Conservation (phyloP, 2,329 filamentous ascomycete genomes). For the Cercospora citrullina region DNA sequence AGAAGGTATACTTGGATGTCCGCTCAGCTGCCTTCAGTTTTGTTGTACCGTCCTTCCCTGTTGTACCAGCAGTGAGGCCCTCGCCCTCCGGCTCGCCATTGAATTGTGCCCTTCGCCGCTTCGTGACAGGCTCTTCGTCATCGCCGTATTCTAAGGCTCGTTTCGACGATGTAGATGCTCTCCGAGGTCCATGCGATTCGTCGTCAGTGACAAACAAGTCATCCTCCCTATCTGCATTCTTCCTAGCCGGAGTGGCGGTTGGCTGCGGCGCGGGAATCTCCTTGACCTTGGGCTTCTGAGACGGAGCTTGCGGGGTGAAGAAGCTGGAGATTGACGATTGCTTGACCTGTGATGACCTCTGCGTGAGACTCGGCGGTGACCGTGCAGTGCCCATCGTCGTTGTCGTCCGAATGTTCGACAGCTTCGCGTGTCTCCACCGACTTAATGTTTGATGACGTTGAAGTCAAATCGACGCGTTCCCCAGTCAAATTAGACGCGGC, state of each 20-base stretch:
- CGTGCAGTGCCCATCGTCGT: constrained; percentile 10
- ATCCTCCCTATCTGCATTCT: background rate
- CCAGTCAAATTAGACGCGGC: background rate
- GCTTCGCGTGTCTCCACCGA: background rate
- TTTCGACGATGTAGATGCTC: constrained; percentile 23
- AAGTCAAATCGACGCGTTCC: constrained; percentile 1
- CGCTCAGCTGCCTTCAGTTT: constrained; percentile 46
- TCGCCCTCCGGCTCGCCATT: constrained; percentile 26
- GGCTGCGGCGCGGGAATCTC: constrained; percentile 16
- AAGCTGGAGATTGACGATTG: constrained; percentile 72
- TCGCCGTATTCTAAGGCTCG: constrained; percentile 23
- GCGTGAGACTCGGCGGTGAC: constrained; percentile 6
- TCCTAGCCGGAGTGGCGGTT: constrained; percentile 18
- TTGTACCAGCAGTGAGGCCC: background rate
- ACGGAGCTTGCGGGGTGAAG: constrained; percentile 37
- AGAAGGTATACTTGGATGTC: constrained; percentile 62
- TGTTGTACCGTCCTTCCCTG: constrained; percentile 23
- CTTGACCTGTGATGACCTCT: constrained; percentile 55
- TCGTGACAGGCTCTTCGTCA: constrained; percentile 20
- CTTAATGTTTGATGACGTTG: constrained; percentile 5
- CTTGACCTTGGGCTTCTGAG: constrained; percentile 26
- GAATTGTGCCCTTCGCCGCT: constrained; percentile 23
- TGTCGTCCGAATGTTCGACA: background rate
- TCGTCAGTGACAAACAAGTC: constrained; percentile 38
- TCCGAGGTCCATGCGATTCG: constrained; percentile 27